Evolutionary conservation across 2,329 filamentous ascomycete species (phyloP).

Genomic region (Aspergillus intermedius): DNA sequence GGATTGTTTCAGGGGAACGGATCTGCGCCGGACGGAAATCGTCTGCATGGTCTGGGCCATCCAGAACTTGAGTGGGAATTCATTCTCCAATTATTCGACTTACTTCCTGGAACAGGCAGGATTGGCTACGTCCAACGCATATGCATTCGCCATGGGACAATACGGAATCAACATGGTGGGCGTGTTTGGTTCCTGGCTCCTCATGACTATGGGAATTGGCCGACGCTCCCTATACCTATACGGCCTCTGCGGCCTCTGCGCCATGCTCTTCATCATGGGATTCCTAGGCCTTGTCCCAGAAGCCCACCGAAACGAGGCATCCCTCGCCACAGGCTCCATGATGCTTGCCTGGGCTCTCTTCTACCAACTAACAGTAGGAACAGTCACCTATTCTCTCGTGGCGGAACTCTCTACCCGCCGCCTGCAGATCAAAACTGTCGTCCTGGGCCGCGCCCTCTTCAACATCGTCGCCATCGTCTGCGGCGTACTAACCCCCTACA

Average conservation of each 20-base stretch:
- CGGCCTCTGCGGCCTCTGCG: slow-evolving; percentile 65
- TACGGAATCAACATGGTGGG: slow-evolving; percentile 69
- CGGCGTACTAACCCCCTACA: slow-evolving; percentile 79
- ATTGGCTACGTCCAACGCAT: slow-evolving; percentile 44
- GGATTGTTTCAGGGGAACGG: slow-evolving; percentile 77
- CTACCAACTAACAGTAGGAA: slow-evolving; percentile 83
- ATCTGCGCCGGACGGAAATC: slow-evolving; percentile 72
- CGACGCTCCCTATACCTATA: slow-evolving; percentile 70
- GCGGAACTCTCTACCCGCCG: slow-evolving; percentile 75
- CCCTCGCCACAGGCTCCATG: slow-evolving; percentile 74
- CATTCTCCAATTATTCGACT: slow-evolving; percentile 59
- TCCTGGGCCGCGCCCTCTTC: slow-evolving; percentile 73
- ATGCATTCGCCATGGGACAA: slow-evolving; percentile 53
- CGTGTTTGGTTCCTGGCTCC: slow-evolving; percentile 72
- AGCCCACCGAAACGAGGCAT: slow-evolving; percentile 52
- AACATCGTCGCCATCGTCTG: slow-evolving; percentile 78
- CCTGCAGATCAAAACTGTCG: slow-evolving; percentile 85
- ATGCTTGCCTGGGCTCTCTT: slow-evolving; percentile 77
- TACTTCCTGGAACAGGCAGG: slow-evolving; percentile 55
- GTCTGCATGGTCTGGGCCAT: slow-evolving; percentile 60
- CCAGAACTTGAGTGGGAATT: slow-evolving; percentile 59
- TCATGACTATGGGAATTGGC: slow-evolving; percentile 70
- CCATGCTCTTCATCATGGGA: slow-evolving; percentile 75
- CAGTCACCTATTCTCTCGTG: slow-evolving; percentile 83
- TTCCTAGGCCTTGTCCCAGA: slow-evolving; percentile 71